Evolutionary conservation across 352 stramenopile genomes (phyloP), one percentile per base, ranked within the genome.

Genomic region (Phytopythium chamaehyphon): DNA sequence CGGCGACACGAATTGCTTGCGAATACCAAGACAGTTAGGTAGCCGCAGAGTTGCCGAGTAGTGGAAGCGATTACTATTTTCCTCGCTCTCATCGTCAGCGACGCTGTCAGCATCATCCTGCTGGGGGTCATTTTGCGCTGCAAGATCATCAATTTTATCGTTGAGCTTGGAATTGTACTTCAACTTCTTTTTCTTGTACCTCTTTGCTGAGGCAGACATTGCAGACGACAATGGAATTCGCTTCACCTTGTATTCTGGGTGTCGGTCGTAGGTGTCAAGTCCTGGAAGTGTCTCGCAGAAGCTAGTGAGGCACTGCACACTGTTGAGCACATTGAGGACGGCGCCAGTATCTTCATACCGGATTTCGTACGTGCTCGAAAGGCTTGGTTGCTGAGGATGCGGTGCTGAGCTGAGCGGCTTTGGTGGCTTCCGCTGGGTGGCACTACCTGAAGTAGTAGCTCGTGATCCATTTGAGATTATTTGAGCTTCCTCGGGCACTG

Each of bases 281-380:
- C 82, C 82, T 37, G 84, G 84, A 10, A 95, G 60, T 0, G 84
- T 90, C 46, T 92, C 73, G 61, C 82, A 95, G 28, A 95, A 90
- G 16, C 75, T 73, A 55, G 76, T 92, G 21, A 95, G 64, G 44
- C 73, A 77, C 12, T 43, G 49, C 7, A 90, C 71, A 22, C 80
- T 88, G 40, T 89, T 95, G 0, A 47, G 31, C 35, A 86, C 57
- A 40, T 85, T 82, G 23, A 95, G 51, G 22, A 85, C 69, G 0
- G 78, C 81, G 1, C 76, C 74, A 6, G 77, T 90, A 44, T 93
- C 80, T 28, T 63, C 54, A 59, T 90, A 62, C n/a, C 83, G 53
- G 8, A 88, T 57, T 22, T 89, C 74, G 47, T 80, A 85, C 16
- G 49, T 48, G 45, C 67, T 71, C 24, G 23, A 36, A 6, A 14